Evolutionary conservation across 1,284 basidiomycete species (phyloP).

Genomic region (Anthracocystis setariae): DNA sequence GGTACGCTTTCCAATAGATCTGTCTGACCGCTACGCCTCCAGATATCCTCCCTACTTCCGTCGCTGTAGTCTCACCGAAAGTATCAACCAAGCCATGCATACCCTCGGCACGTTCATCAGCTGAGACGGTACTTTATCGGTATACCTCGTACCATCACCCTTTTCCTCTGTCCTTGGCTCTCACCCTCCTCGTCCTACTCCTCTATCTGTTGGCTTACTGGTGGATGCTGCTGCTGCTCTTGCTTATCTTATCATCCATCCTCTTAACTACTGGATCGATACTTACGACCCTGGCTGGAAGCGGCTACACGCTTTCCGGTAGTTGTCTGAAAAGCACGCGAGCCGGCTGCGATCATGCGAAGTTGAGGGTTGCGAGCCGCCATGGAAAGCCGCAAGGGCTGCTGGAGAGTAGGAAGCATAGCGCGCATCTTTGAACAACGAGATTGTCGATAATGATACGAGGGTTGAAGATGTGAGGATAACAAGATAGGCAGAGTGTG

Average conservation of each 20-base stretch:
- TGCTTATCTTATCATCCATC: neutral
- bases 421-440: constrained; percentile 32
- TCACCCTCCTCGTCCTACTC: too few relatives aligned
- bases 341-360: constrained; percentile 53
- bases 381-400: constrained; percentile 53
- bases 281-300: constrained; percentile 50
- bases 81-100: too few relatives aligned
- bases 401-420: constrained; percentile 42
- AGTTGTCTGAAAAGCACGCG: constrained; percentile 51
- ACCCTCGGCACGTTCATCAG: too few relatives aligned
- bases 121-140: too few relatives aligned
- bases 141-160: too few relatives aligned
- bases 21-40: too few relatives aligned
- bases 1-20: too few relatives aligned
- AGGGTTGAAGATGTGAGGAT: neutral
- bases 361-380: constrained; percentile 54
- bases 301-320: constrained; percentile 33
- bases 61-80: too few relatives aligned
- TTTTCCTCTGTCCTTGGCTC: too few relatives aligned
- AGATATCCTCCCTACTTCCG: too few relatives aligned
- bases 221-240: neutral
- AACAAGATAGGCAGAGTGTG: constrained; percentile 1
- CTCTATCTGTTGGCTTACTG: neutral
- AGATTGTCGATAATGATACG: neutral
- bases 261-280: too few relatives aligned